Evolutionary conservation across 2,329 filamentous ascomycete species (phyloP).

Genomic region (Colletotrichum karsti): DNA sequence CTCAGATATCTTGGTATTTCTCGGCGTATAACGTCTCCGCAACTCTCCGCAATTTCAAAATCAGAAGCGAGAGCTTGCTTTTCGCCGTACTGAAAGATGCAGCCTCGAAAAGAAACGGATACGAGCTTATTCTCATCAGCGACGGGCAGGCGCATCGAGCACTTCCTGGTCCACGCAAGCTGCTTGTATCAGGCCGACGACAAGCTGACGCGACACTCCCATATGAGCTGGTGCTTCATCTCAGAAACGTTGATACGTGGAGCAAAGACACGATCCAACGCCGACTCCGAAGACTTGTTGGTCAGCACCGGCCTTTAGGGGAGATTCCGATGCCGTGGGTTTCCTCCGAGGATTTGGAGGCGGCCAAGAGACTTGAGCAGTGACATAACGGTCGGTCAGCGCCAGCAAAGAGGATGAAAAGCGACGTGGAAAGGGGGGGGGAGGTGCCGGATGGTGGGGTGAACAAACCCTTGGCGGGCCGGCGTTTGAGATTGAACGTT

Average conservation of each 20-base stretch:
- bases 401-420: neutral
- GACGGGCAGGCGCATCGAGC: neutral
- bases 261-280: neutral
- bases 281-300: neutral
- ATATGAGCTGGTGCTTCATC: neutral
- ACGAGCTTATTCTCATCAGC: neutral
- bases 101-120: neutral
- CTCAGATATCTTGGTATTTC: too few species aligned
- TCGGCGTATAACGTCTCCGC: neutral
- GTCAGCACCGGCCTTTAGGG: neutral
- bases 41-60: slow-evolving; percentile 1
- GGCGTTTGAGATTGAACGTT: slow-evolving; percentile 29
- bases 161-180: neutral
- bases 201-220: neutral
- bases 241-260: neutral
- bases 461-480: slow-evolving; percentile 12
- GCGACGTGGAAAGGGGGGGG: neutral
- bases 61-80: slow-evolving; percentile 16
- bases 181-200: neutral
- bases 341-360: neutral
- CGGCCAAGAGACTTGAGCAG: neutral
- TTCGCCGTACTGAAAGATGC: slow-evolving; percentile 1
- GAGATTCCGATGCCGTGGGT: neutral
- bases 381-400: neutral
- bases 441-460: slow-evolving; percentile 8